Percentiles rank a stretch among this genome's conserved stretches.
Conservation (phyloP, 805 yeast genomes). For the Candida boidinii region DNA sequence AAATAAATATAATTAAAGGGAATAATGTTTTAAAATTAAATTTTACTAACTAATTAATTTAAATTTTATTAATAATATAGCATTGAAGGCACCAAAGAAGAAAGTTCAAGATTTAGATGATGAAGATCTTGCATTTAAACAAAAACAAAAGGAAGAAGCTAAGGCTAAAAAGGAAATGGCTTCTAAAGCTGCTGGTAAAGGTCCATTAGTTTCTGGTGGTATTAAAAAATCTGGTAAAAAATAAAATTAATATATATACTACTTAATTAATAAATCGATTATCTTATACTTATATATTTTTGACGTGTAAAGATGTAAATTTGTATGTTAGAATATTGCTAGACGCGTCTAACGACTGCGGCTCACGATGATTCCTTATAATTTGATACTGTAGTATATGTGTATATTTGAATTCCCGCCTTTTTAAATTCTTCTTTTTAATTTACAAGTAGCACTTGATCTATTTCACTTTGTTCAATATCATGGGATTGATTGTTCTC, state of each 20-base stretch:
- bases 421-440: too few species aligned
- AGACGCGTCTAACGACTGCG: too few species aligned
- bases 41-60: constrained; percentile 5
- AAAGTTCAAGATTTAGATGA: constrained; percentile 69
- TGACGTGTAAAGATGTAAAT: too few species aligned
- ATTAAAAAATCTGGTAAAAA: constrained; percentile 82
- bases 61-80: constrained; percentile 18
- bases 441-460: too few species aligned
- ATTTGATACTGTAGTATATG: too few species aligned
- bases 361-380: too few species aligned
- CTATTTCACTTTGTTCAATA: too few species aligned
- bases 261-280: neutral
- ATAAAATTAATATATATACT: constrained; percentile 5
- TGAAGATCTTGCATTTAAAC: constrained; percentile 84
- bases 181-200: constrained; percentile 78
- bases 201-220: constrained; percentile 90
- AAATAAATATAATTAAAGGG: neutral
- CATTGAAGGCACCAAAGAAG: constrained; percentile 78
- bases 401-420: too few species aligned
- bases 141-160: constrained; percentile 91
- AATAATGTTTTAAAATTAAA: neutral
- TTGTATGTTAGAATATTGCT: too few species aligned
- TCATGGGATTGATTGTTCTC: too few species aligned
- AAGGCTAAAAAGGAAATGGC: constrained; percentile 89
- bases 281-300: too few species aligned